These are phyloP conservation scores for Trichoderma cornu-damae DNA, from an alignment of 2,329 filamentous ascomycete species.

Conservation along the genomic window DNA sequence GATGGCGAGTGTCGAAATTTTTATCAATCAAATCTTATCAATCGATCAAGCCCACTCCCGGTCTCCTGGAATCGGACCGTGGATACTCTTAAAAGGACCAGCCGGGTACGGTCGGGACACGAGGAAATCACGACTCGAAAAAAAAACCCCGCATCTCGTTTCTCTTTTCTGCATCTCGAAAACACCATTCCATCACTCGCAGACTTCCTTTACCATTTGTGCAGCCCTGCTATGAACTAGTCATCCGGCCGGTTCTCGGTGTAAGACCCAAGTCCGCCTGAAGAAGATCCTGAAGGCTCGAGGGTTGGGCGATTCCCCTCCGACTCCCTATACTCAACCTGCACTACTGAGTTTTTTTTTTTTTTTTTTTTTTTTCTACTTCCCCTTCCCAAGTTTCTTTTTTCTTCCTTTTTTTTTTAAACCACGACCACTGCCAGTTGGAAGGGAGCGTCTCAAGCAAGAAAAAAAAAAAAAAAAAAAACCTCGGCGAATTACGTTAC, in stretches of 20 bases:
- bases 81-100: slow-evolving; percentile 17
- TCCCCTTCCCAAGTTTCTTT: too few relatives aligned
- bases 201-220: too few relatives aligned
- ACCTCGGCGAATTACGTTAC: neutral
- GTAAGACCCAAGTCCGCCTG: neutral
- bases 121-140: slow-evolving; percentile 24
- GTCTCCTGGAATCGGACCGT: slow-evolving; percentile 35
- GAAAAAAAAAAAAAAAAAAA: neutral
- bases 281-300: neutral
- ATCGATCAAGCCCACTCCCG: slow-evolving; percentile 38
- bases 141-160: slow-evolving; percentile 9
- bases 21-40: slow-evolving; percentile 49
- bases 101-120: slow-evolving; percentile 27
- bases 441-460: neutral
- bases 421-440: too few relatives aligned
- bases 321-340: neutral
- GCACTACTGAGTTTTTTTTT: neutral
- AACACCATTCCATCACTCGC: neutral
- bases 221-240: too few relatives aligned
- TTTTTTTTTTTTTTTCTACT: too few relatives aligned
- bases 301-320: neutral
- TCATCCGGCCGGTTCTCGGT: neutral
- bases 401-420: too few relatives aligned
- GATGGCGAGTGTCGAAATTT: slow-evolving; percentile 24
- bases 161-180: neutral